phyloP scores from a whole-genome alignment of 148 eudicot species.

The Arctostaphylos glauca region DNA sequence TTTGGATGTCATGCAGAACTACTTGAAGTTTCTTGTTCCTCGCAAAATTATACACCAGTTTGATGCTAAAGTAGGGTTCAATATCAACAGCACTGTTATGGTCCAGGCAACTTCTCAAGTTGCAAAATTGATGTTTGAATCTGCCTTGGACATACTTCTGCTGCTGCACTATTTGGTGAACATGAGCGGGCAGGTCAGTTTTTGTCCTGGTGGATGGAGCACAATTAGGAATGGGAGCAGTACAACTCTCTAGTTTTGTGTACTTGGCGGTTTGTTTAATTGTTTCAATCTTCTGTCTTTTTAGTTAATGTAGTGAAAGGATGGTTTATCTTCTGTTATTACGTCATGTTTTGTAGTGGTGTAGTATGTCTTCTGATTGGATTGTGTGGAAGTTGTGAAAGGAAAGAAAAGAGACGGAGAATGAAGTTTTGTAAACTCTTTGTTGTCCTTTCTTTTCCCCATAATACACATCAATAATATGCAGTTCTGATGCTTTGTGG shows the following conservation, averaged over 20 bases:
- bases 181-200: constrained; percentile 79
- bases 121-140: constrained; percentile 80
- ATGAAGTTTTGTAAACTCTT: not conserved
- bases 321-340: not conserved
- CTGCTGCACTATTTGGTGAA: constrained; percentile 72
- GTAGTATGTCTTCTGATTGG: not conserved
- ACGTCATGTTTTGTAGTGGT: not conserved
- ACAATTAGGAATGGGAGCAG: constrained; percentile 1
- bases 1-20: constrained; percentile 66
- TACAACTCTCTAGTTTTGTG: not conserved
- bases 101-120: constrained; percentile 90
- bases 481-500: not conserved
- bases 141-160: constrained; percentile 71
- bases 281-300: not conserved
- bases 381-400: constrained; percentile 4
- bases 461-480: not conserved
- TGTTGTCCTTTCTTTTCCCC: not conserved
- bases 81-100: constrained; percentile 40
- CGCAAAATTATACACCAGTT: constrained; percentile 45
- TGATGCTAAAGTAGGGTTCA: constrained; percentile 45
- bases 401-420: not conserved
- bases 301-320: not conserved
- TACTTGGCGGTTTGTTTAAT: not conserved
- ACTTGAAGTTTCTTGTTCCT: constrained; percentile 77
- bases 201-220: not conserved